Conservation (phyloP, 352 stramenopile genomes). For the Phytopythium helicoides region DNA sequence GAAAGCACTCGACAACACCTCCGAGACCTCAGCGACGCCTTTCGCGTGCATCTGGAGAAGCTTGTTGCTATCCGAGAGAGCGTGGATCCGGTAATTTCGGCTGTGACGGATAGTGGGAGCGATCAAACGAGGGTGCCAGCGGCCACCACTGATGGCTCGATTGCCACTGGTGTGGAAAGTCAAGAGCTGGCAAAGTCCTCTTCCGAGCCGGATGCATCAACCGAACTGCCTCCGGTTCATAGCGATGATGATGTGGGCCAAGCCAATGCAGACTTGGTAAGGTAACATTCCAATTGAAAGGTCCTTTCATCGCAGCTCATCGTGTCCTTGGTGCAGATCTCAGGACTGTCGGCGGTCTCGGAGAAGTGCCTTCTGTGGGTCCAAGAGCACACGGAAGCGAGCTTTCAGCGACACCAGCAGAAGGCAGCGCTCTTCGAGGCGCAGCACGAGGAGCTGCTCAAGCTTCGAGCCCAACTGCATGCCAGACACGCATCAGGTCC, state of each 20-base stretch:
- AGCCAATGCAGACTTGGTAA: too few relatives aligned
- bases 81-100: conserved; percentile 30
- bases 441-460: conserved; percentile 44
- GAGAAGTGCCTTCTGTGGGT: conserved; percentile 58
- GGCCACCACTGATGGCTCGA: too few relatives aligned
- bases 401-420: conserved; percentile 40
- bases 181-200: too few relatives aligned
- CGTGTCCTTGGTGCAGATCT: conserved; percentile 30
- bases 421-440: conserved; percentile 43
- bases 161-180: too few relatives aligned
- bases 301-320: too few relatives aligned
- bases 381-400: conserved; percentile 44
- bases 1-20: conserved; percentile 27
- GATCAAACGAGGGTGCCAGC: too few relatives aligned
- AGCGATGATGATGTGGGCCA: too few relatives aligned
- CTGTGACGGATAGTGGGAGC: too few relatives aligned
- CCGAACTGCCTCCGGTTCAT: too few relatives aligned
- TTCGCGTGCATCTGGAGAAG: conserved; percentile 53
- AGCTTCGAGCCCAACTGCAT: conserved; percentile 28
- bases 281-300: too few relatives aligned
- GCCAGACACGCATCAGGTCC: conserved; percentile 10
- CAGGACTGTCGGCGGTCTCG: conserved; percentile 39
- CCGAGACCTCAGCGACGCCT: conserved; percentile 42
- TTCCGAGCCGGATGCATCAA: too few relatives aligned
- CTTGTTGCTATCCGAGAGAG: conserved; percentile 56